Evolutionary conservation across 2,329 filamentous ascomycete species (phyloP).

Genomic region (Colletotrichum sp.): DNA sequence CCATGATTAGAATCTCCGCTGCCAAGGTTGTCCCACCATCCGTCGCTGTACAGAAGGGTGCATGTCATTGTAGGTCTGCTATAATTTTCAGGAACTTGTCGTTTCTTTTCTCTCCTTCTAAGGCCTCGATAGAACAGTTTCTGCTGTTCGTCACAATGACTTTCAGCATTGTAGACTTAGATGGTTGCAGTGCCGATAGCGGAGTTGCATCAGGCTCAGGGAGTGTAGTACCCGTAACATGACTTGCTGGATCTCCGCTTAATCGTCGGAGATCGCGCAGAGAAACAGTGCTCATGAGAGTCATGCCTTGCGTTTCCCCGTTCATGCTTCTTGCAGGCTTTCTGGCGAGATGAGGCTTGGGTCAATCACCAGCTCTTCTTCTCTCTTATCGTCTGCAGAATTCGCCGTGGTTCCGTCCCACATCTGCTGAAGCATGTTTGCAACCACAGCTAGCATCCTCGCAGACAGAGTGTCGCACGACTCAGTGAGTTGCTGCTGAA

Average conservation of each 20-base stretch:
- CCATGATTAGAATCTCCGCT: neutral
- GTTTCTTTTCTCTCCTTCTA: neutral
- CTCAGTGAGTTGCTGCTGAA: neutral
- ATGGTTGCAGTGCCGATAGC: too few relatives aligned
- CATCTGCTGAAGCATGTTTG: neutral
- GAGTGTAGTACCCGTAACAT: neutral
- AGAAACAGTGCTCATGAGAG: neutral
- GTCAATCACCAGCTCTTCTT: neutral
- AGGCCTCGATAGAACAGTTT: neutral
- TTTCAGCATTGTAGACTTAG: neutral
- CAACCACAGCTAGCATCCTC: neutral
- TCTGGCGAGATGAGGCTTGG: neutral
- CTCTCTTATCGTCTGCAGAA: neutral
- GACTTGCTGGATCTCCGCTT: neutral
- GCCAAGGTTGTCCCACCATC: neutral
- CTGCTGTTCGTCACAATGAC: neutral
- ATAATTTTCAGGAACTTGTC: neutral
- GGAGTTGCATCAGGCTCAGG: neutral
- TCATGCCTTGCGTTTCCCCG: fast-evolving
- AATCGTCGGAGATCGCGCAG: neutral
- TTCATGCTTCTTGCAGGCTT: neutral
- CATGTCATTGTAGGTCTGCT: neutral
- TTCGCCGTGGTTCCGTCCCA: neutral
- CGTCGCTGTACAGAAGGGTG: neutral
- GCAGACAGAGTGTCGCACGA: neutral